These are phyloP conservation scores for Dactylis glomerata DNA, from an alignment of 176 grass and related monocot species.

Conservation along the genomic window DNA sequence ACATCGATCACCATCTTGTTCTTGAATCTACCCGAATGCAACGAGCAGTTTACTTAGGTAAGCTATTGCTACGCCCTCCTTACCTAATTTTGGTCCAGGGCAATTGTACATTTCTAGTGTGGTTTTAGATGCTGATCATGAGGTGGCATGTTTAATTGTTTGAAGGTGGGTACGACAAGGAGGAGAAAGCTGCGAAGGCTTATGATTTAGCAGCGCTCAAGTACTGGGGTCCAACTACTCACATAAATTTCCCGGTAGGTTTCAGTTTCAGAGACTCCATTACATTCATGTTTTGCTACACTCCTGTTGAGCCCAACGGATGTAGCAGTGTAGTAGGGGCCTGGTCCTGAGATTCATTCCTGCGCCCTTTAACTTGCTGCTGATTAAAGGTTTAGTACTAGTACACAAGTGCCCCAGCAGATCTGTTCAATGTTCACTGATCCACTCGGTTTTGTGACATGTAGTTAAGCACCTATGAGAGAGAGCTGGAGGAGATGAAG, in stretches of 20 bases:
- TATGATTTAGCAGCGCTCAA: constrained; percentile 94
- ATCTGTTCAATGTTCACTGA: background rate
- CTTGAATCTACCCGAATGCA: background rate
- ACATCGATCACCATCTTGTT: background rate
- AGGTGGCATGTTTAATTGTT: background rate
- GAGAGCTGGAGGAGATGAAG: constrained; percentile 89
- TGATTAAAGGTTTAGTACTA: background rate
- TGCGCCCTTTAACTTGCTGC: background rate
- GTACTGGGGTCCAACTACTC: constrained; percentile 85
- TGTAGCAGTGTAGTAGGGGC: constrained; percentile 18
- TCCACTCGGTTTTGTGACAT: background rate
- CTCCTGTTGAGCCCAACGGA: background rate
- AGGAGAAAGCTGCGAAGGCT: constrained; percentile 91
- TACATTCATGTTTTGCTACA: background rate
- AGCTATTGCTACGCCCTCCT: constrained; percentile 1
- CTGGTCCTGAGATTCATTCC: background rate
- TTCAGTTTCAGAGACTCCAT: background rate
- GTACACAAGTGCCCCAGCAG: background rate
- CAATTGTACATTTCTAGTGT: too few relatives aligned
- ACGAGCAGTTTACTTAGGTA: constrained; percentile 89
- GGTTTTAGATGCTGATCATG: constrained; percentile 11
- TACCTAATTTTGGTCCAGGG: background rate
- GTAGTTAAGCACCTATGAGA: constrained; percentile 68
- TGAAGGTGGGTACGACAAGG: constrained; percentile 84
- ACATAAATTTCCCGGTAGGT: constrained; percentile 86